Evolutionary conservation across 139 green algal species (phyloP), one percentile per base, ranked within the genome.

Genomic region (Tetraselmis striata): DNA sequence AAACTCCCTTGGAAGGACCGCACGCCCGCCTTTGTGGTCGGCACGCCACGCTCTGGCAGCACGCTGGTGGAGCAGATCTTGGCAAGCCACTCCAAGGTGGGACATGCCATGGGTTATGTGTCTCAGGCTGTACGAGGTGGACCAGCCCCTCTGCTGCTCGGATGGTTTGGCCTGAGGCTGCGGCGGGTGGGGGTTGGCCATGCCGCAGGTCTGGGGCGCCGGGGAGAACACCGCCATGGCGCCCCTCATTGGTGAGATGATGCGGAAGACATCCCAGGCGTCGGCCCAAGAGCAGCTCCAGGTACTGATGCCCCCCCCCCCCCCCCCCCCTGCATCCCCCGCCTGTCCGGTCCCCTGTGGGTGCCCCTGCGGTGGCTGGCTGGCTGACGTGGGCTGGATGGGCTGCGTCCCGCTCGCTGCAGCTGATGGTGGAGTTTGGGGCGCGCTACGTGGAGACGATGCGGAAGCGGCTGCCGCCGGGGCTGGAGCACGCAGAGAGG

Each of bases 61-160:
- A 95, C 92, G 0, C 88, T 96, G 28, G 79, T 95, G 30, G 93
- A 96, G 85, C 87, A 92, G 81, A 89, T 94, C 58, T 85, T 93
- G 30, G 83, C 82, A 24, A 87, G 78, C 29, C 91, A 94, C 83
- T 83, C 87, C 1, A 18, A 89, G 80, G 89, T 88, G 77, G 5
- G 30, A 22, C 28, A 0, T 77, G 2, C 23, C 1, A 23, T 24
- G 11, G 25, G 0, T 28, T 25, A 0, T 81, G 77, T 59, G n/a
- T n/a, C n/a, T n/a, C n/a, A n/a, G n/a, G n/a, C n/a, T n/a, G n/a
- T n/a, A n/a, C n/a, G n/a, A n/a, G n/a, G n/a, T n/a, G n/a, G n/a
- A n/a, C n/a, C n/a, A n/a, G n/a, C n/a, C n/a, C 27, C 27, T 75
- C 59, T 80, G 32, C 74, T 83, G 79, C 78, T 24, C 29, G 75